phyloP scores from a whole-genome alignment of 169 alveolate species.

The Babesia bigemina region DNA sequence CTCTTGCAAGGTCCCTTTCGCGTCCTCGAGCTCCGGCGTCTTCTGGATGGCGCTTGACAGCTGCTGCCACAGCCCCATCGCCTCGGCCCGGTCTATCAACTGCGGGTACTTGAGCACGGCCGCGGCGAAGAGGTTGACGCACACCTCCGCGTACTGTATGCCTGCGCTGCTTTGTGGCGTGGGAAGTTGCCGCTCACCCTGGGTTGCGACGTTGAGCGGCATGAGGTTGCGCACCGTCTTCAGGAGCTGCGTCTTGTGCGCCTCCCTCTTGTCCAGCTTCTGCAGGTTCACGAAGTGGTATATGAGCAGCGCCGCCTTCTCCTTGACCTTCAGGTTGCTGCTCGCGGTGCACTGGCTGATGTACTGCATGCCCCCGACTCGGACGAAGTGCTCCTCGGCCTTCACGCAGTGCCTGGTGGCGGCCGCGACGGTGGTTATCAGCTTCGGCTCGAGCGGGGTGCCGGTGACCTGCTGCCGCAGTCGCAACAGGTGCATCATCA shows the following conservation, averaged over 20 bases:
- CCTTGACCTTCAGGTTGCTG: constrained; percentile 44
- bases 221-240: constrained; percentile 30
- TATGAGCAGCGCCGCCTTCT: constrained; percentile 57
- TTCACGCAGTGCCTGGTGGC: constrained; percentile 46
- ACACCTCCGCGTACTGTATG: constrained; percentile 58
- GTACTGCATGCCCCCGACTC: constrained; percentile 51
- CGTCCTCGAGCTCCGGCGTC: constrained; percentile 11
- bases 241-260: constrained; percentile 15
- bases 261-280: constrained; percentile 30
- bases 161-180: constrained; percentile 18
- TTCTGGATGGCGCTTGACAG: constrained; percentile 5
- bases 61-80: constrained; percentile 1
- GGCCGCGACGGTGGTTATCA: constrained; percentile 57
- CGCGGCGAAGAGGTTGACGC: constrained; percentile 49
- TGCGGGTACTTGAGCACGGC: constrained; percentile 44
- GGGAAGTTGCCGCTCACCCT: constrained; percentile 18
- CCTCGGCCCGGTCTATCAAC: constrained; percentile 9
- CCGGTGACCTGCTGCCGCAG: constrained; percentile 25
- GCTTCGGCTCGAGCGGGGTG: constrained; percentile 61
- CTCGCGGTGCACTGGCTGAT: constrained; percentile 42
- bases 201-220: constrained; percentile 47
- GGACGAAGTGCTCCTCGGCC: constrained; percentile 53
- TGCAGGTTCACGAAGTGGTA: constrained; percentile 61
- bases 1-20: constrained; percentile 15
- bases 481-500: constrained; percentile 34